A percentile compares a stretch with the other conserved stretches of the same genome.
These are phyloP conservation scores for Magnaporthiopsis incrustans DNA, from an alignment of 2,329 filamentous ascomycete genomes.

Conservation along the genomic window DNA sequence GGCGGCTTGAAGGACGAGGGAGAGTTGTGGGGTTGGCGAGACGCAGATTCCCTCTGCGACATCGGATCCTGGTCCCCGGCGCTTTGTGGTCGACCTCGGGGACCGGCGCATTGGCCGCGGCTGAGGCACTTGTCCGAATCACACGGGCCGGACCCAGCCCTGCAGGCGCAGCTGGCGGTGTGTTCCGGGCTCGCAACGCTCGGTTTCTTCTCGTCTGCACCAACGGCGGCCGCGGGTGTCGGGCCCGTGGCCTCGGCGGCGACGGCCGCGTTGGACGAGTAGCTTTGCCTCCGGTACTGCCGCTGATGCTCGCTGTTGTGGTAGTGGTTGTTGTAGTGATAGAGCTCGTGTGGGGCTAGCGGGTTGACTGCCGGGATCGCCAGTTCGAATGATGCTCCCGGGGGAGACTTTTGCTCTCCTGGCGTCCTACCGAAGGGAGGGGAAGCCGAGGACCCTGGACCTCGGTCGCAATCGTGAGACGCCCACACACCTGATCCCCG, in stretches of 20 bases:
- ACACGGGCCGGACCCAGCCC: conserved; percentile 7
- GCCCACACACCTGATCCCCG: too few species aligned
- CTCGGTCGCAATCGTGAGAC: too few species aligned
- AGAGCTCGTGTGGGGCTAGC: conserved; percentile 12
- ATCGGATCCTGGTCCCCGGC: conserved; percentile 54
- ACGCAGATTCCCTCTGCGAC: conserved; percentile 52
- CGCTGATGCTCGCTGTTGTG: conserved; percentile 6
- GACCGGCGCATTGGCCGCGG: conserved; percentile 49
- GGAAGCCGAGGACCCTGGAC: too few species aligned
- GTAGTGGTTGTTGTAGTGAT: not conserved
- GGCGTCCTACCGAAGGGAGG: not conserved
- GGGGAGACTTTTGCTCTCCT: not conserved
- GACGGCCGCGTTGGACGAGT: conserved; percentile 10
- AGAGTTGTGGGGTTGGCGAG: conserved; percentile 44
- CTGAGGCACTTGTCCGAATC: conserved; percentile 16
- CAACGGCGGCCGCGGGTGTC: conserved; percentile 9
- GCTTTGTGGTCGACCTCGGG: conserved; percentile 39
- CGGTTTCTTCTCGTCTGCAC: conserved; percentile 12
- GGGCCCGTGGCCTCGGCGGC: conserved; percentile 8
- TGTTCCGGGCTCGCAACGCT: conserved; percentile 6
- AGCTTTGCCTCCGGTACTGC: conserved; percentile 12
- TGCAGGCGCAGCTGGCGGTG: conserved; percentile 13
- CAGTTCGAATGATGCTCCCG: not conserved
- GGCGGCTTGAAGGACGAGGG: conserved; percentile 17
- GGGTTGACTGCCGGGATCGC: not conserved